phyloP scores from a whole-genome alignment of 148 eudicot genomes.

The Rhododendron molle region DNA sequence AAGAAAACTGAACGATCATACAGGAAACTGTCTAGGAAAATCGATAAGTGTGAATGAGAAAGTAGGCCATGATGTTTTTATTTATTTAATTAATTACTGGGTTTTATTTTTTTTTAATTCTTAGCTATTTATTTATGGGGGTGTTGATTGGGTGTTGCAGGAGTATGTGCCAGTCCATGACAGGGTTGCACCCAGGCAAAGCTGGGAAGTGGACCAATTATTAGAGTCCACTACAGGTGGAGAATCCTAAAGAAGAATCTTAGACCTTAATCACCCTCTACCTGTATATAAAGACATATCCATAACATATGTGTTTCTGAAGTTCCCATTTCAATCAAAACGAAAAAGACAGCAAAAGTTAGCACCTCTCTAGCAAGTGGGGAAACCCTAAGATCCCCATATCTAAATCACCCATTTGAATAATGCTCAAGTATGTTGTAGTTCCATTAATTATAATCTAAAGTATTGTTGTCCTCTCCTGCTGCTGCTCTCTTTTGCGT shows the following conservation, averaged over 20 bases:
- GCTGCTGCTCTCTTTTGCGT: not conserved
- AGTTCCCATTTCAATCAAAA: conserved; percentile 27
- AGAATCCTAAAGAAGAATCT: conserved; percentile 11
- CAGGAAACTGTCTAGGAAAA: not conserved
- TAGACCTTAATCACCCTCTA: conserved; percentile 8
- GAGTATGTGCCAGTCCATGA: conserved; percentile 60
- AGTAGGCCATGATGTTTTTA: not conserved
- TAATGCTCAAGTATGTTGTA: conserved; percentile 10
- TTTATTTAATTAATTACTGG: not conserved
- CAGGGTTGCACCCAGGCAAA: conserved; percentile 60
- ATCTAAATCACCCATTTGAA: conserved; percentile 17
- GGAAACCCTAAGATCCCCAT: conserved; percentile 11
- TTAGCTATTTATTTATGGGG: not conserved
- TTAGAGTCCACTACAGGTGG: conserved; percentile 27
- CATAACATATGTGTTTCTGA: conserved; percentile 12
- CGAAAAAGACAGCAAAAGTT: conserved; percentile 18
- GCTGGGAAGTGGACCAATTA: conserved; percentile 60
- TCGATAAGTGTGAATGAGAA: not conserved
- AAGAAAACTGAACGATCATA: too few relatives aligned
- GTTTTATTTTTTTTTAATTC: not conserved
- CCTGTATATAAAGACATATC: not conserved
- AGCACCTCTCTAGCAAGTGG: conserved; percentile 6
- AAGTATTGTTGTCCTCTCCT: not conserved
- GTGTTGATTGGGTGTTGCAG: conserved; percentile 38
- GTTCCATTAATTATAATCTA: not conserved